Base-by-base conservation (phyloP, 192 early-diverging fungal genomes). In the Haplosporangium gracile region DNA sequence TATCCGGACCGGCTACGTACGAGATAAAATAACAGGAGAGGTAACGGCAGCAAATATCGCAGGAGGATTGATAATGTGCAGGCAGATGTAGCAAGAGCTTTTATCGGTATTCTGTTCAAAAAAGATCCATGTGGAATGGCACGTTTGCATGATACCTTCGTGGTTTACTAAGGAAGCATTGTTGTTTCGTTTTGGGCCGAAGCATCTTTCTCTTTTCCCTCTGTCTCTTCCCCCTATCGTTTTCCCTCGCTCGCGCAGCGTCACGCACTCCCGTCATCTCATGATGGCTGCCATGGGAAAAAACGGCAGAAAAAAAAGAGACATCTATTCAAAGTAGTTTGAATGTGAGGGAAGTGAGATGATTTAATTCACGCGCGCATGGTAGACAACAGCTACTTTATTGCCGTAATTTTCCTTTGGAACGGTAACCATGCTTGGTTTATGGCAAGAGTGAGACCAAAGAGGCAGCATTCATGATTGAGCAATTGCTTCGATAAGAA, bases 61-160 rank as follows among this genome's bases (percentile, higher is more conserved):
- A 65, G 60, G 60, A 32, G 60, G 60, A 65, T 65, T 65, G 60
- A 65, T 65, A 65, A 65, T 65, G 60, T 65, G 60, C 29, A 32
- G n/a, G 11, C 24, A 29, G 26, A 63, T 29, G 47, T 7, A 63
- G 11, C 11, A 63, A 63, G 57, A 63, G 57, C 60, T 65, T 65
- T 4, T 16, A 29, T 29, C 5, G n/a, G 60, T 65, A 32, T 65
- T 57, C 16, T 26, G 2, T 57, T 65, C 29, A 65, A 8, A 65
- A 13, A 65, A 65, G 60, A 3, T 65, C 26, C 60, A 65, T 65
- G 60, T 65, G 60, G 60, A 65, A 34, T 65, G 60, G 60, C 60
- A 32, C 60, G 55, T 57, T 57, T 65, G 60, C 60, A 63, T 65
- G 60, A 65, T 65, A 11, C 11, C 57, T 65, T 65, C 13, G 11